phyloP scores from a whole-genome alignment of 2,329 filamentous ascomycete genomes.

The Curvularia sp. region DNA sequence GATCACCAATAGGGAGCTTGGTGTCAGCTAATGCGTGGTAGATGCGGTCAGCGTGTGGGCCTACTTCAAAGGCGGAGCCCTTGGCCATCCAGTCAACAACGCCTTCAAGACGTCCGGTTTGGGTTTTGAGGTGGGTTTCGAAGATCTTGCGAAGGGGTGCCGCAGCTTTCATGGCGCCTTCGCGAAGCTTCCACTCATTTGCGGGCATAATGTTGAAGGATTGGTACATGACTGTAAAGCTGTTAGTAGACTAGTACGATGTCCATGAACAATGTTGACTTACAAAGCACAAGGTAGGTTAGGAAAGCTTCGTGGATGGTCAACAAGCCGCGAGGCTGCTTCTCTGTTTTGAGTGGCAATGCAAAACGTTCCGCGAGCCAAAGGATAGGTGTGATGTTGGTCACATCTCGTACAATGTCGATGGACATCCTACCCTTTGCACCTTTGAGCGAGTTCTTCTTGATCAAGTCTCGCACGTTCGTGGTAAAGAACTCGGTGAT shows the following conservation, averaged over 20 bases:
- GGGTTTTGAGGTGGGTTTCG: conserved; percentile 69
- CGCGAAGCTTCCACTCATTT: conserved; percentile 59
- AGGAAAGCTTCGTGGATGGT: conserved; percentile 57
- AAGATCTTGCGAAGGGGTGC: conserved; percentile 72
- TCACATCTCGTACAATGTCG: conserved; percentile 69
- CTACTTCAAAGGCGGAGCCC: conserved; percentile 64
- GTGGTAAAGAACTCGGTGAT: conserved; percentile 70
- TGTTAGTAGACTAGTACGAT: neutral
- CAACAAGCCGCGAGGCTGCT: conserved; percentile 64
- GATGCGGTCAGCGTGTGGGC: conserved; percentile 59
- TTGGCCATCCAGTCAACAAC: conserved; percentile 58
- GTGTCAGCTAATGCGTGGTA: conserved; percentile 59
- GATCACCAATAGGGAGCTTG: conserved; percentile 56
- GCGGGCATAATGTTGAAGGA: conserved; percentile 61
- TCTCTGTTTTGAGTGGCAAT: conserved; percentile 69
- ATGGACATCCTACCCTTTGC: conserved; percentile 55
- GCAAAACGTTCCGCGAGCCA: conserved; percentile 70
- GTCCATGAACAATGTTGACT: neutral
- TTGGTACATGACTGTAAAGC: conserved; percentile 58
- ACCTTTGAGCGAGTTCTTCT: conserved; percentile 56
- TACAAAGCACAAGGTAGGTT: conserved; percentile 67
- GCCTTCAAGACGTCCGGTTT: conserved; percentile 61
- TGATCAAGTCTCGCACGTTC: conserved; percentile 55
- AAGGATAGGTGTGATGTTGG: conserved; percentile 69
- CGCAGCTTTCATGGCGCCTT: conserved; percentile 55